Evolutionary conservation across 495 filamentous ascomycete species (phyloP), one percentile per base, ranked within the genome.

Genomic region (Cercophora samala): DNA sequence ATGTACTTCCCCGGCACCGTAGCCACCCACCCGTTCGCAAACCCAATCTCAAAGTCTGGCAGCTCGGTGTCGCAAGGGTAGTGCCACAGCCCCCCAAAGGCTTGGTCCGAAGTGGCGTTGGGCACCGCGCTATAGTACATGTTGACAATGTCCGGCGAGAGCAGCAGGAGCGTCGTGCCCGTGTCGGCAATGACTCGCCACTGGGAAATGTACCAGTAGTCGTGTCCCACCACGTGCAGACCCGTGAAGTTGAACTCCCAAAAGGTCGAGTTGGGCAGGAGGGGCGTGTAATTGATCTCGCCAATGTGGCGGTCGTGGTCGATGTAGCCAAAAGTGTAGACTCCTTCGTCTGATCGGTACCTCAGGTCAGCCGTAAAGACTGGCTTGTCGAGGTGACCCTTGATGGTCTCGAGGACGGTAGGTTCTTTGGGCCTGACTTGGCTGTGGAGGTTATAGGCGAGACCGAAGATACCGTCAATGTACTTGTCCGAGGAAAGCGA

Each of bases 311-410:
- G 77, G 15, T 77, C 80, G 58, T 86, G 68, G 73, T 92, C 88
- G 73, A 93, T 87, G 71, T 81, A 89, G n/a, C 91, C 91, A 68
- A 93, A 93, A 29, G 88, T 90, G 77, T 90, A 93, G 74, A 87
- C 88, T 56, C 87, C 84, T 64, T 86, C 83, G 42, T 84, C 81
- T 29, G 53, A 32, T 81, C 84, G 88, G 60, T 82, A 87, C 60
- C 85, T 84, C 24, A 93, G 79, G 69, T 92, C 88, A 64, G 82
- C 86, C 0, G 90, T 91, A 79, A 93, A 93, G 17, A 93, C 72
- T 58, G 86, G 80, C 17, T 73, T 8, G 22, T 69, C 66, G 51
- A 83, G 69, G 8, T 70, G 69, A 56, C 88, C 81, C 17, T 77
- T 68, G 62, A 91, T 86, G 79, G 88, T 85, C 74, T 89, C 87